Evolutionary conservation across 139 green algal genomes (phyloP).

Genomic region (Closterium sp.): DNA sequence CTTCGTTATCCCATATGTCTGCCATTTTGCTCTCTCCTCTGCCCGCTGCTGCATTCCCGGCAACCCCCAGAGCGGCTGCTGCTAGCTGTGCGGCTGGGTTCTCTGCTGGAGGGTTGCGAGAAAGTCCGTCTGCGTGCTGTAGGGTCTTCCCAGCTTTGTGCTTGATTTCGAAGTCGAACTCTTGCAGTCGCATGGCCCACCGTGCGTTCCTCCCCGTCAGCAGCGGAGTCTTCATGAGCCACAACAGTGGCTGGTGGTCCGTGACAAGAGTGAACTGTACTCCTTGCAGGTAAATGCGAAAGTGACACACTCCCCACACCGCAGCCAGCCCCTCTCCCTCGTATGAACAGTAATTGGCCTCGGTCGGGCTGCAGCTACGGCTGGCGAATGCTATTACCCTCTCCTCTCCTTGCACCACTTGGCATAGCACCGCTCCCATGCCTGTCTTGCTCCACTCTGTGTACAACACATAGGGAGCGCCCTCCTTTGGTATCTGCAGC

Average conservation of each 20-base stretch:
- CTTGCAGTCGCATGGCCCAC: neutral
- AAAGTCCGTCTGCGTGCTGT: constrained; percentile 3
- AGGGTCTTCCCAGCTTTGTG: neutral
- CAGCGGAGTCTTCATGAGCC: neutral
- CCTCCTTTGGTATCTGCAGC: neutral
- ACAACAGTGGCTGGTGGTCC: neutral
- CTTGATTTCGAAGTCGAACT: neutral
- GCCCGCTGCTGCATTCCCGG: neutral
- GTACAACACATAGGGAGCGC: neutral
- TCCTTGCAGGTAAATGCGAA: neutral
- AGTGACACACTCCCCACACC: neutral
- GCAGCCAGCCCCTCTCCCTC: no score
- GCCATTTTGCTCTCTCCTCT: neutral
- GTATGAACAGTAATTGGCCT: no score
- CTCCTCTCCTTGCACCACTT: no score
- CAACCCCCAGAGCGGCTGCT: neutral
- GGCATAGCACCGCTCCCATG: neutral
- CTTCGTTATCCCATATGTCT: constrained; percentile 1
- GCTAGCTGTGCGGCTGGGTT: neutral
- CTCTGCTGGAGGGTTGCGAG: neutral
- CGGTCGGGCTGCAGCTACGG: neutral
- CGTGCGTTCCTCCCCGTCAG: neutral
- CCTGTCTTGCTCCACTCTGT: neutral
- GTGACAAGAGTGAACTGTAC: neutral
- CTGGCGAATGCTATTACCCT: neutral